phyloP scores from a whole-genome alignment of 371 early-diverging fungal species.

The Mucor saturninus region DNA sequence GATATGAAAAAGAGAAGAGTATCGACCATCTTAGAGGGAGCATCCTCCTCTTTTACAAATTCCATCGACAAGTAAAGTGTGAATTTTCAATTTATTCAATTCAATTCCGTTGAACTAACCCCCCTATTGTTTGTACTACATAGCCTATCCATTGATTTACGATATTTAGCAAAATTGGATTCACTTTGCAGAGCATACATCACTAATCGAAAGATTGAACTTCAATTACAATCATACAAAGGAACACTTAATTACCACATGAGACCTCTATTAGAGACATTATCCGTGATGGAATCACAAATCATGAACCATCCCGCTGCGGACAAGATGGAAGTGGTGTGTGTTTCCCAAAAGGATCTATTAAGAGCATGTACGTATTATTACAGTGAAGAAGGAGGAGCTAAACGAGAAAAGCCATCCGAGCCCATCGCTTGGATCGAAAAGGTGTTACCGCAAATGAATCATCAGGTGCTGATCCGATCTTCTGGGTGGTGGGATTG shows the following conservation, averaged over 20 bases:
- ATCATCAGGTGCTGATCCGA: constrained; percentile 46
- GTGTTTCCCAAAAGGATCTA: constrained; percentile 46
- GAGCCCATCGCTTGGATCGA: constrained; percentile 44
- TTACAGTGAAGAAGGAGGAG: constrained; percentile 4
- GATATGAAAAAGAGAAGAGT: constrained; percentile 7
- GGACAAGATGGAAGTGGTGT: constrained; percentile 51
- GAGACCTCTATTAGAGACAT: constrained; percentile 44
- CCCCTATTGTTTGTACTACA: not conserved
- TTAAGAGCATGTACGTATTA: constrained; percentile 40
- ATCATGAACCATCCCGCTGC: constrained; percentile 48
- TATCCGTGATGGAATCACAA: constrained; percentile 40
- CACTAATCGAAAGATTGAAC: constrained; percentile 50
- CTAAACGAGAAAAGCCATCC: constrained; percentile 24
- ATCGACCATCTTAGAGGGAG: not conserved
- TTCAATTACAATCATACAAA: constrained; percentile 39
- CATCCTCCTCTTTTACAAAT: not conserved
- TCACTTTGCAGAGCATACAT: constrained; percentile 54
- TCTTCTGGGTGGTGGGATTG: constrained; percentile 55
- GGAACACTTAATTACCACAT: constrained; percentile 31
- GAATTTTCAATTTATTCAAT: not conserved
- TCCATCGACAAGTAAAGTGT: constrained; percentile 34
- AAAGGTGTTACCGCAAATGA: constrained; percentile 30
- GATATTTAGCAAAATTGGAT: constrained; percentile 53
- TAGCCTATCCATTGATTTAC: constrained; percentile 48
- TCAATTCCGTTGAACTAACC: not conserved